Evolutionary conservation across 352 stramenopile genomes (phyloP).

Genomic region (Pythium brassicae): DNA sequence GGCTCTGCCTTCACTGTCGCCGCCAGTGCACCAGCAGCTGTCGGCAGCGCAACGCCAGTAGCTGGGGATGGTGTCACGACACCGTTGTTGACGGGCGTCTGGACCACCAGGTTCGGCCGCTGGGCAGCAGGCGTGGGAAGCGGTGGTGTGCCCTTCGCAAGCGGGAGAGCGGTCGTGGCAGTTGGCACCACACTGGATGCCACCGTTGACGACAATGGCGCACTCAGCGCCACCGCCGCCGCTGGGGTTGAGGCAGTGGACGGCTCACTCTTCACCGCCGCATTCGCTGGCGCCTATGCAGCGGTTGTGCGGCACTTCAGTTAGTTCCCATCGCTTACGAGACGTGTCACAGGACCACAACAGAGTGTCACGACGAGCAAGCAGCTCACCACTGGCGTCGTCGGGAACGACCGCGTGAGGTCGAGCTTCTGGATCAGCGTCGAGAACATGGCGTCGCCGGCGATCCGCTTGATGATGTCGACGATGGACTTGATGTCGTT

Average conservation of each 20-base stretch:
- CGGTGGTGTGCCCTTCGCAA: background rate
- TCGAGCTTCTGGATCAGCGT: constrained; percentile 84
- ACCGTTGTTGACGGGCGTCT: constrained; percentile 5
- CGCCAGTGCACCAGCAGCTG: constrained; percentile 1
- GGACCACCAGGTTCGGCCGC: constrained; percentile 14
- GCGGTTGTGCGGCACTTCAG: no score
- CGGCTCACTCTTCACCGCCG: constrained; percentile 19
- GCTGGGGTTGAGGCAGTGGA: background rate
- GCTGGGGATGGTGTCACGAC: background rate
- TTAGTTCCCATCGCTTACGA: background rate
- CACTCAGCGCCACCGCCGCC: no score
- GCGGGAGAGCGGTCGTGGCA: background rate
- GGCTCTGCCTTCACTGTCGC: constrained; percentile 35
- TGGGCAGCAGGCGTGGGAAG: constrained; percentile 12
- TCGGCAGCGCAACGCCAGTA: background rate
- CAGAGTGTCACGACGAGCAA: background rate
- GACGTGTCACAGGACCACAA: background rate
- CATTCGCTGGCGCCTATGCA: background rate
- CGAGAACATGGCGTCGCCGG: constrained; percentile 74
- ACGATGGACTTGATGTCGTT: constrained; percentile 87
- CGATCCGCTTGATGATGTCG: constrained; percentile 85
- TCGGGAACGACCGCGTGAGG: constrained; percentile 55
- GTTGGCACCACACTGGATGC: constrained; percentile 1
- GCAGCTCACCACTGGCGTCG: constrained; percentile 1
- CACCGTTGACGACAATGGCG: no score